Evolutionary conservation across 2,329 filamentous ascomycete genomes (phyloP).

Genomic region (Lasiodiplodia sp.): DNA sequence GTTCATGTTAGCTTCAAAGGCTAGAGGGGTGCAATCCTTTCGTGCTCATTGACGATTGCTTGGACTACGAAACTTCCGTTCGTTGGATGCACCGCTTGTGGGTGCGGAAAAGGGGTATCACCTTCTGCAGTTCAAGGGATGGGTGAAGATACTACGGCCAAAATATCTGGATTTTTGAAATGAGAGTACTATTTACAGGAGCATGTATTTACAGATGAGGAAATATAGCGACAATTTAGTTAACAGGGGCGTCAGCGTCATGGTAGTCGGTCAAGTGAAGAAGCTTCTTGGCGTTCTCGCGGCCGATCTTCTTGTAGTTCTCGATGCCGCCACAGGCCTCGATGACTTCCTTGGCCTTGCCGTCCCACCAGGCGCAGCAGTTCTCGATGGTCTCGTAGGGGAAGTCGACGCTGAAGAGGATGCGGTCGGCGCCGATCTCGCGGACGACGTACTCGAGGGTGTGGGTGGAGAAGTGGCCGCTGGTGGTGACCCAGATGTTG

Average conservation of each 20-base stretch:
- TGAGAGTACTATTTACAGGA: not conserved
- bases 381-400: slow-evolving; percentile 58
- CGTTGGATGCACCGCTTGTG: not conserved
- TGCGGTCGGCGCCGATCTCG: slow-evolving; percentile 58
- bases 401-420: slow-evolving; percentile 63
- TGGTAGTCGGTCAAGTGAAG: slow-evolving; percentile 42
- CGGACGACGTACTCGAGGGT: slow-evolving; percentile 59
- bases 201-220: not conserved
- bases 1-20: not conserved
- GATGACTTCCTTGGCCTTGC: slow-evolving; percentile 46
- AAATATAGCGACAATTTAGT: not conserved
- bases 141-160: not conserved
- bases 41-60: not conserved
- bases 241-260: slow-evolving; percentile 33
- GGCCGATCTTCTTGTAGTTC: slow-evolving; percentile 48
- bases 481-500: slow-evolving; percentile 66
- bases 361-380: slow-evolving; percentile 54
- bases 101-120: not conserved
- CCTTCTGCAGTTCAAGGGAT: not conserved
- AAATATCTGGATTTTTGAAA: not conserved
- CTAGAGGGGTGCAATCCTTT: not conserved
- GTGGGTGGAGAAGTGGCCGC: slow-evolving; percentile 63
- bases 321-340: slow-evolving; percentile 36
- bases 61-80: not conserved
- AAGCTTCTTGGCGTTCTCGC: slow-evolving; percentile 55